Evolutionary conservation across 2,329 filamentous ascomycete genomes (phyloP).

Genomic region (Ciborinia camelliae): DNA sequence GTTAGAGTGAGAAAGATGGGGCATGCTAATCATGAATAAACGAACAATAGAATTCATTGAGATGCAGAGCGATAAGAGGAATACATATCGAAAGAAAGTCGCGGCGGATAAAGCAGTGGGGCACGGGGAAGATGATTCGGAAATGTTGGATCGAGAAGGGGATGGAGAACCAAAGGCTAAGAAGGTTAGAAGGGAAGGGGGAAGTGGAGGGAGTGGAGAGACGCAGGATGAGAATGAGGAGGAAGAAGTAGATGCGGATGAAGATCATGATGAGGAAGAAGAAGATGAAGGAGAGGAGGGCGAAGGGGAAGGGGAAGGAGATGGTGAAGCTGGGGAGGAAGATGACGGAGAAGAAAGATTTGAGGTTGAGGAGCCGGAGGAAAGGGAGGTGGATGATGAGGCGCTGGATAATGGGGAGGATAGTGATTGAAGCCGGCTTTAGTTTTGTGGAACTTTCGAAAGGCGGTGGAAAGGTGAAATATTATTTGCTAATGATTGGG

Average conservation of each 20-base stretch:
- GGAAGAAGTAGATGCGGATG: constrained; percentile 49
- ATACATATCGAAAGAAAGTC: constrained; percentile 66
- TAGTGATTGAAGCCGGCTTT: constrained; percentile 30
- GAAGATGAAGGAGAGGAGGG: constrained; percentile 41
- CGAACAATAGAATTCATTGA: constrained; percentile 59
- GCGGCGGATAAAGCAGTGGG: constrained; percentile 57
- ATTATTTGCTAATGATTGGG: background rate
- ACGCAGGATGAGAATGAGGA: constrained; percentile 19
- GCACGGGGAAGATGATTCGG: constrained; percentile 43
- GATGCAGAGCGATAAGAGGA: constrained; percentile 70
- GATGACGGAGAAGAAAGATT: constrained; percentile 54
- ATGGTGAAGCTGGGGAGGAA: constrained; percentile 51
- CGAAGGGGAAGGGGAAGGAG: constrained; percentile 46
- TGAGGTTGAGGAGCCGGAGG: constrained; percentile 52
- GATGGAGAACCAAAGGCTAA: constrained; percentile 20
- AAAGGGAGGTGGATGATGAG: constrained; percentile 50
- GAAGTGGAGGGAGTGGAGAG: constrained; percentile 40
- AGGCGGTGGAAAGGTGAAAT: too few relatives aligned
- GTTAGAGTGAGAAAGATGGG: constrained; percentile 13
- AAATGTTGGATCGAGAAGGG: constrained; percentile 35
- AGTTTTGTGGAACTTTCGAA: background rate
- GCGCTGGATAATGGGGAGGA: constrained; percentile 59
- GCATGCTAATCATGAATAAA: constrained; percentile 17
- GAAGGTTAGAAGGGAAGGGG: constrained; percentile 39
- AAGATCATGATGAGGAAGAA: constrained; percentile 40